phyloP scores from a whole-genome alignment of 2,329 filamentous ascomycete genomes.

The Pyricularia grisea region DNA sequence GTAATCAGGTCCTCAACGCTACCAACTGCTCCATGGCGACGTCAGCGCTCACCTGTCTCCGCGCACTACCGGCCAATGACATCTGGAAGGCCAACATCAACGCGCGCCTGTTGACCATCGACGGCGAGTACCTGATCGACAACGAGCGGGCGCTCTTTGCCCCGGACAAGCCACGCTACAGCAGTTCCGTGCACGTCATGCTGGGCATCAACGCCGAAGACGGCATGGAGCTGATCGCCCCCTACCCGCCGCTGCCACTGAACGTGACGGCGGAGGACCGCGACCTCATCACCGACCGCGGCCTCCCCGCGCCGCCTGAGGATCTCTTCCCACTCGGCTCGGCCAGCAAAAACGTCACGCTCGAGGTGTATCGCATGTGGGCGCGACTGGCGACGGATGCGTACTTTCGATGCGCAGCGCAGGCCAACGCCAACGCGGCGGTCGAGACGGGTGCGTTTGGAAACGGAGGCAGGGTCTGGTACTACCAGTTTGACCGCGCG shows the following conservation, averaged over 20 bases:
- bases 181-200: conserved; percentile 41
- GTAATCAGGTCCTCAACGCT: conserved; percentile 37
- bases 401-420: conserved; percentile 49
- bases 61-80: conserved; percentile 31
- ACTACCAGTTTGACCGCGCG: conserved; percentile 50
- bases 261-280: conserved; percentile 17
- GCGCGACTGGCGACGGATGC: conserved; percentile 47
- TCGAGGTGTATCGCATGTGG: conserved; percentile 45
- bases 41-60: conserved; percentile 43
- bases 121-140: conserved; percentile 41
- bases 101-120: conserved; percentile 46
- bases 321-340: conserved; percentile 39
- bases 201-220: conserved; percentile 47
- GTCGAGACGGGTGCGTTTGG: conserved; percentile 33
- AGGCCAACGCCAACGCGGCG: conserved; percentile 46
- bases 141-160: conserved; percentile 32
- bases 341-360: conserved; percentile 33
- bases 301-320: conserved; percentile 22
- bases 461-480: conserved; percentile 31
- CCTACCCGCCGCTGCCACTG: conserved; percentile 23
- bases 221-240: conserved; percentile 39
- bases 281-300: conserved; percentile 21
- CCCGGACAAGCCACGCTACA: conserved; percentile 19
- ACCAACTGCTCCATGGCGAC: conserved; percentile 40
- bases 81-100: conserved; percentile 32